Evolutionary conservation across 345 rosid species (phyloP).

Genomic region (Mangifera indica): DNA sequence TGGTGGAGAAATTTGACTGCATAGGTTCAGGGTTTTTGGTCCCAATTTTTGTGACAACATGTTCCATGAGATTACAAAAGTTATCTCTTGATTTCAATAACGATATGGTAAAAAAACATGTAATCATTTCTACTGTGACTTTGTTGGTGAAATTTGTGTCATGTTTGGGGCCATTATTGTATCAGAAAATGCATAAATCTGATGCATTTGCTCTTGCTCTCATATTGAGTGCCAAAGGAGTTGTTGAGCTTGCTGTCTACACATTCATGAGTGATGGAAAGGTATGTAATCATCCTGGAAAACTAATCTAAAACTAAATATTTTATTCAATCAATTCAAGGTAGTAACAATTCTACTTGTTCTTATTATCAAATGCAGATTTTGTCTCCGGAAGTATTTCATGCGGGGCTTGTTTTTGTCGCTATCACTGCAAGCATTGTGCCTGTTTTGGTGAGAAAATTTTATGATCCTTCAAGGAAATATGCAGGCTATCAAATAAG

Average conservation of each 20-base stretch:
- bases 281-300: too few species aligned
- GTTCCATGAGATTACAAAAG: conserved; percentile 20
- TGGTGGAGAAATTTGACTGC: conserved; percentile 24
- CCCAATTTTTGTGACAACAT: conserved; percentile 22
- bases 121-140: not conserved
- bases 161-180: not conserved
- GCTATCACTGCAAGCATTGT: not conserved
- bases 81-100: not conserved
- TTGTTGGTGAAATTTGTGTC: not conserved
- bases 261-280: too few species aligned
- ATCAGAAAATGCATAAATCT: conserved; percentile 16
- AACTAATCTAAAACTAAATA: too few species aligned
- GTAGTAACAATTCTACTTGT: not conserved
- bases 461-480: conserved; percentile 29
- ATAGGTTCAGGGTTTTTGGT: conserved; percentile 14
- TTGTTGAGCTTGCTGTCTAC: too few species aligned
- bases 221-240: too few species aligned
- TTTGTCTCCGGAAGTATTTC: too few species aligned
- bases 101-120: not conserved
- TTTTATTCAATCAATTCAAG: too few species aligned
- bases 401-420: not conserved
- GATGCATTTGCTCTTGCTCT: too few species aligned
- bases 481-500: conserved; percentile 29
- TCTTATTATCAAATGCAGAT: too few species aligned
- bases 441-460: conserved; percentile 15